Evolutionary conservation across 129 eudicot genomes (phyloP).

Genomic region (Rutidosis leptorrhynchoides): DNA sequence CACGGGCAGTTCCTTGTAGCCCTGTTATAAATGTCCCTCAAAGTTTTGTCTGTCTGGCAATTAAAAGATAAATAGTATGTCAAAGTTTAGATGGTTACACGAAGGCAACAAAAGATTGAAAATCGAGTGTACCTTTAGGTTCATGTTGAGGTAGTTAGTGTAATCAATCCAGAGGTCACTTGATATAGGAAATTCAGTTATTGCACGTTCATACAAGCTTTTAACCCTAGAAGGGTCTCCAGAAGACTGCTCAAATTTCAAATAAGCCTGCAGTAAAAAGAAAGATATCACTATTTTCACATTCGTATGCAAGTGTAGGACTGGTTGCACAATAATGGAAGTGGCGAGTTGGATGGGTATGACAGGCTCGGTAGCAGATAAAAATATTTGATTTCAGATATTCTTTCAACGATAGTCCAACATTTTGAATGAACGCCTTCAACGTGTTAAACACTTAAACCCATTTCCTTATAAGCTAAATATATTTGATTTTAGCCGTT

Average conservation of each 20-base stretch:
- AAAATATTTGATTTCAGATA: not conserved
- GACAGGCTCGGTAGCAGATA: not conserved
- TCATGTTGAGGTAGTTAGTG: conserved; percentile 69
- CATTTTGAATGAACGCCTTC: not conserved
- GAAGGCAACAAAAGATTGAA: conserved; percentile 9
- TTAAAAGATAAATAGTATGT: conserved; percentile 8
- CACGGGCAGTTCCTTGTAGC: conserved; percentile 94
- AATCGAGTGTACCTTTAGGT: conserved; percentile 57
- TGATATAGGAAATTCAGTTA: conserved; percentile 75
- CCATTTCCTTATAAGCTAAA: not conserved
- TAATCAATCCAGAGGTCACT: conserved; percentile 86
- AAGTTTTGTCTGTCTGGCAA: conserved; percentile 57
- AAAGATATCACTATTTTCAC: conserved; percentile 17
- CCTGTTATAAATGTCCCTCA: conserved; percentile 52
- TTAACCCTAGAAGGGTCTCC: conserved; percentile 94
- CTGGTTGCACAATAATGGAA: conserved; percentile 7
- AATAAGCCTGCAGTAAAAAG: conserved; percentile 53
- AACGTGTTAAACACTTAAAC: not conserved
- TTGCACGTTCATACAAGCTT: conserved; percentile 80
- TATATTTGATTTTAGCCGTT: not conserved
- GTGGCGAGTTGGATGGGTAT: not conserved
- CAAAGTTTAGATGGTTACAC: conserved; percentile 1
- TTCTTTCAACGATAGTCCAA: not conserved
- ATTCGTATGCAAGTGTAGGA: not conserved
- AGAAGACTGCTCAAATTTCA: conserved; percentile 76